Base-by-base conservation (phyloP, 495 filamentous ascomycete species). In the Tricharina praecox region DNA sequence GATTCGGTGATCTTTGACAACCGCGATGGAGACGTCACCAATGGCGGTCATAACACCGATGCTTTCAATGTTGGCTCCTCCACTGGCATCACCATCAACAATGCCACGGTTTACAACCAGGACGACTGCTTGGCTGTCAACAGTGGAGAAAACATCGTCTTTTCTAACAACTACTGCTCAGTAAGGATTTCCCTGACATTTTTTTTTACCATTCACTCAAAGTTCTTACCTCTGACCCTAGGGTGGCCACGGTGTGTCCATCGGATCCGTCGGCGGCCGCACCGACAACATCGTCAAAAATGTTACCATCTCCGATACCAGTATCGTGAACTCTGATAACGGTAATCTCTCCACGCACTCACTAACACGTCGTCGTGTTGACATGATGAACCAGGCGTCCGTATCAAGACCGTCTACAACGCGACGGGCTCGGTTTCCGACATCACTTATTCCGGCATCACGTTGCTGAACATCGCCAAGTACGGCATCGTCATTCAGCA, bases 401-500 rank as follows among this genome's bases (percentile, higher is more conserved):
- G 77, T 44, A 73, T 82, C 67, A 82, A 81, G 68, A 77, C 77
- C 21, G 66, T 76, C 48, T 69, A 61, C 49, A 67, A 60, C 30
- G 69, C 67, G 4, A 79, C 73, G 32, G 78, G 78, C 33, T 53
- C 62, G 11, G 74, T 81, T 47, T 57, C 57, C n/a, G 71, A 65
- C 47, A 65, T 81, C 34, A 78, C 73, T 0, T 82, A 76, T 67
- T 62, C 56, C 25, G 68, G 70, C 53, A 78, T 81, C 63, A 66
- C 64, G 9, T 67, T 81, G 3, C 68, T 66, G 41, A 61, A 63
- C 20, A 78, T 79, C 58, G 62, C 67, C 37, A 68, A 70, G 23
- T 76, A 80, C 56, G 78, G 77, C 40, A 73, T 82, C 40, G 66
- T 78, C 49, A 73, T 82, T 37, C 63, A 82, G 63, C 78, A 82